Percentiles rank a stretch among this genome's conserved stretches.
Evolutionary conservation across 306 rosid genomes (phyloP).

Genomic region (Notholithocarpus densiflorus): DNA sequence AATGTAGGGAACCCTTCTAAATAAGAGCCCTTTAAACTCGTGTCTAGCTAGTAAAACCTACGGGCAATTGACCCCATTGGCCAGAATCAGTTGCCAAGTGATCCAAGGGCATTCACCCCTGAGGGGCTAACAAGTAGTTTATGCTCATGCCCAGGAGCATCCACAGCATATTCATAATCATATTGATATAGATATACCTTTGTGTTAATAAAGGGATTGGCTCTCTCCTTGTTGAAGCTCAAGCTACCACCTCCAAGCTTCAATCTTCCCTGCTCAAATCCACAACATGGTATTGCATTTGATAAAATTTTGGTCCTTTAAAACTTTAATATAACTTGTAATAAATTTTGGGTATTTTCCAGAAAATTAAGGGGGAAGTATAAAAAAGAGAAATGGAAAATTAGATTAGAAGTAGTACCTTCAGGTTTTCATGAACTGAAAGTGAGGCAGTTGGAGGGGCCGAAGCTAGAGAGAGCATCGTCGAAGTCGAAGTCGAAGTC

Average conservation of each 20-base stretch:
- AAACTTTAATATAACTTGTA: no score
- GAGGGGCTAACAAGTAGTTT: no score
- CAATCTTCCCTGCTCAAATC: constrained; percentile 41
- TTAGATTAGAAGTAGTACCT: constrained; percentile 29
- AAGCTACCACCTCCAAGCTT: constrained; percentile 38
- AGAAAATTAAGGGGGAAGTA: no score
- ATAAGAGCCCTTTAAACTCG: neutral
- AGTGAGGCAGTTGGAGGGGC: constrained; percentile 48
- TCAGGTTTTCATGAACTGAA: constrained; percentile 33
- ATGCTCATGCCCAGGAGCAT: no score
- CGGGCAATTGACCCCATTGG: no score
- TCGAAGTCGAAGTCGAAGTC: constrained; percentile 38
- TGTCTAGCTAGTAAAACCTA: no score
- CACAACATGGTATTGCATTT: neutral
- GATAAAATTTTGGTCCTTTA: no score
- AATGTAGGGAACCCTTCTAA: no score
- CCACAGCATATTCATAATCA: neutral
- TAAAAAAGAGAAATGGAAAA: neutral
- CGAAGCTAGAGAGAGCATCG: constrained; percentile 53
- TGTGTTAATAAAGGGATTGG: constrained; percentile 28
- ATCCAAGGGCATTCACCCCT: no score
- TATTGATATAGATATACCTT: constrained; percentile 30
- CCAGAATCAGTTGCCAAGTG: no score
- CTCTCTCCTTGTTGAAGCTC: constrained; percentile 42
- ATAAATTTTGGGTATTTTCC: no score